A percentile compares a stretch with the other conserved stretches of the same genome.
Evolutionary conservation across 768 basidiomycete genomes (phyloP).

Genomic region (Phaeotremella skinneri): DNA sequence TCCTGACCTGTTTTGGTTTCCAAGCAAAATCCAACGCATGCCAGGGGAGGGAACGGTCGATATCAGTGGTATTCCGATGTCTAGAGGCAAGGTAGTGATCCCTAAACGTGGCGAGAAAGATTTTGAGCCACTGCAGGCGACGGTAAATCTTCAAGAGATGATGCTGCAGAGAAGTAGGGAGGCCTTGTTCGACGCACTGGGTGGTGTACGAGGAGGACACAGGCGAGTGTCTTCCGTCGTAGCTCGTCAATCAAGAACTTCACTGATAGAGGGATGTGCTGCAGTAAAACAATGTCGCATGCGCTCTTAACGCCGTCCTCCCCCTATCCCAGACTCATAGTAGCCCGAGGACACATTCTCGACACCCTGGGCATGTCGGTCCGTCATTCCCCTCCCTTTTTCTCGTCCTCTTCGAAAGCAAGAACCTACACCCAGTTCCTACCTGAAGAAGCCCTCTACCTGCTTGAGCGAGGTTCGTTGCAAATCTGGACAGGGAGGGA

Average conservation of each 20-base stretch:
- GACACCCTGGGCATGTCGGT: conserved; percentile 75
- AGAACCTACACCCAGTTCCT: conserved; percentile 74
- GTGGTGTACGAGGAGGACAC: conserved; percentile 68
- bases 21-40: conserved; percentile 42
- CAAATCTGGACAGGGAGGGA: conserved; percentile 52
- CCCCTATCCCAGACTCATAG: conserved; percentile 41
- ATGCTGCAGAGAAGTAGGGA: conserved; percentile 72
- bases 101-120: conserved; percentile 98
- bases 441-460: conserved; percentile 92
- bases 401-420: conserved; percentile 4
- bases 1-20: background rate
- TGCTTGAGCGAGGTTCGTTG: conserved; percentile 83
- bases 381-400: conserved; percentile 52
- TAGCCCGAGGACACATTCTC: conserved; percentile 74
- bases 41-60: conserved; percentile 11
- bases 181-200: conserved; percentile 83
- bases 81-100: conserved; percentile 58
- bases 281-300: conserved; percentile 51
- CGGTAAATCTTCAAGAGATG: conserved; percentile 63
- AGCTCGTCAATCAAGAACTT: conserved; percentile 54
- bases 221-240: conserved; percentile 59
- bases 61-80: conserved; percentile 2
- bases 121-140: conserved; percentile 72
- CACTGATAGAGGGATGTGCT: background rate
- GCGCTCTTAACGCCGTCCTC: conserved; percentile 37